phyloP scores from a whole-genome alignment of 176 grass and related monocot species.

The Neostapfia colusana region DNA sequence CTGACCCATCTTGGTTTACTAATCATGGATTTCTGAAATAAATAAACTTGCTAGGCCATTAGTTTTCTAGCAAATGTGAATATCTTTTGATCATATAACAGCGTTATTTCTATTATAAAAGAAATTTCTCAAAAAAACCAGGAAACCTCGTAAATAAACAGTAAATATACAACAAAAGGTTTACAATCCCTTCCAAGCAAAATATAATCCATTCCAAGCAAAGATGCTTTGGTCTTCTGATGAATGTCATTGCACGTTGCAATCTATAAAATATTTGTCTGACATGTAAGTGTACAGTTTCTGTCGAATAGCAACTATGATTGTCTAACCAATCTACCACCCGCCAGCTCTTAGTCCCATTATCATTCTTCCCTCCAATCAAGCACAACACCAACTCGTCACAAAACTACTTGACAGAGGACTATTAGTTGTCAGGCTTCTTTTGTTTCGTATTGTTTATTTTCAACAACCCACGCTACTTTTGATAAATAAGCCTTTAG shows the following conservation, averaged over 20 bases:
- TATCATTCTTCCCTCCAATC: slow-evolving; percentile 30
- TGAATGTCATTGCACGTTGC: slow-evolving; percentile 26
- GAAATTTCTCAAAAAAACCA: neutral
- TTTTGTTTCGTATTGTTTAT: slow-evolving; percentile 27
- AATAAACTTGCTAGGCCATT: neutral
- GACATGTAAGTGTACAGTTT: slow-evolving; percentile 16
- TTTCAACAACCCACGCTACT: slow-evolving; percentile 19
- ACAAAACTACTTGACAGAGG: slow-evolving; percentile 17
- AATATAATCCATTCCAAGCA: slow-evolving; percentile 19
- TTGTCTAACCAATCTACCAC: slow-evolving; percentile 25
- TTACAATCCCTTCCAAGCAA: slow-evolving; percentile 15
- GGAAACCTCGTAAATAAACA: neutral
- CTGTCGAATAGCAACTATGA: slow-evolving; percentile 33
- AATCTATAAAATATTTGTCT: slow-evolving; percentile 23
- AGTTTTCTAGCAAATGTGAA: slow-evolving; percentile 31
- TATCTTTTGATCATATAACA: neutral
- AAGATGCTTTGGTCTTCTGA: slow-evolving; percentile 24
- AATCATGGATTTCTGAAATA: neutral
- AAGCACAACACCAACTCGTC: slow-evolving; percentile 20
- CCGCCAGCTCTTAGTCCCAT: slow-evolving; percentile 39
- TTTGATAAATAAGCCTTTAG: slow-evolving; percentile 8
- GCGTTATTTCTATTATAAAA: neutral
- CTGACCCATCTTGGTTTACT: neutral
- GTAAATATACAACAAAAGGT: slow-evolving; percentile 15
- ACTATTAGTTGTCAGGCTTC: slow-evolving; percentile 28